Percentiles rank a stretch among this genome's conserved stretches.
These are phyloP conservation scores for Penicillium sp. DNA, from an alignment of 2,329 filamentous ascomycete genomes.

Conservation along the genomic window DNA sequence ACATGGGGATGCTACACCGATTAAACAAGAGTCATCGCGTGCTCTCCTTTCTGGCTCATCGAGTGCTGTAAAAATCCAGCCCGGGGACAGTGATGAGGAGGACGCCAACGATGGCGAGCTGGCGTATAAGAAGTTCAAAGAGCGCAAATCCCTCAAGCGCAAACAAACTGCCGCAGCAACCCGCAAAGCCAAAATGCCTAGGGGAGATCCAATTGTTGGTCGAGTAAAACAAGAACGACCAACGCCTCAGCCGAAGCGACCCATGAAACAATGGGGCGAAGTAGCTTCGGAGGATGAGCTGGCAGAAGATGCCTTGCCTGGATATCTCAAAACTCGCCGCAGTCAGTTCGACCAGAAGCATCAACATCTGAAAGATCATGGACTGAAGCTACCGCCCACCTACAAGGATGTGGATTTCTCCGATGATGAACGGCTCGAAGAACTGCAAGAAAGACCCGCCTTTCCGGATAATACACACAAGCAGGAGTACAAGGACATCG, in stretches of 20 bases:
- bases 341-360: slow-evolving; percentile 65
- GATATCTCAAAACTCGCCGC: slow-evolving; percentile 70
- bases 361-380: slow-evolving; percentile 62
- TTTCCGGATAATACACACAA: slow-evolving; percentile 65
- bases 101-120: slow-evolving; percentile 42
- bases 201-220: slow-evolving; percentile 42
- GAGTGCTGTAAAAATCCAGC: slow-evolving; percentile 24
- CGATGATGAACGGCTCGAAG: slow-evolving; percentile 63
- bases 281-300: slow-evolving; percentile 55
- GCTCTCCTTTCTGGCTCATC: slow-evolving; percentile 10
- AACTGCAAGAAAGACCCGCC: slow-evolving; percentile 67
- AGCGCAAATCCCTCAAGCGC: slow-evolving; percentile 55
- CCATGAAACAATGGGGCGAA: slow-evolving; percentile 44
- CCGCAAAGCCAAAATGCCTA: slow-evolving; percentile 46
- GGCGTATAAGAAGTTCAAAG: slow-evolving; percentile 65
- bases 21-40: slow-evolving; percentile 5
- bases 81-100: slow-evolving; percentile 31
- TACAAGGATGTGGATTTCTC: slow-evolving; percentile 76
- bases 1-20: not conserved
- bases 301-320: slow-evolving; percentile 64
- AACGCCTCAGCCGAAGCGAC: slow-evolving; percentile 26
- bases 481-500: slow-evolving; percentile 71
- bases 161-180: slow-evolving; percentile 53
- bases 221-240: slow-evolving; percentile 34
- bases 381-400: slow-evolving; percentile 73